Base-by-base conservation (phyloP, 78 protist species). In the Cavenderia fasciculata region DNA sequence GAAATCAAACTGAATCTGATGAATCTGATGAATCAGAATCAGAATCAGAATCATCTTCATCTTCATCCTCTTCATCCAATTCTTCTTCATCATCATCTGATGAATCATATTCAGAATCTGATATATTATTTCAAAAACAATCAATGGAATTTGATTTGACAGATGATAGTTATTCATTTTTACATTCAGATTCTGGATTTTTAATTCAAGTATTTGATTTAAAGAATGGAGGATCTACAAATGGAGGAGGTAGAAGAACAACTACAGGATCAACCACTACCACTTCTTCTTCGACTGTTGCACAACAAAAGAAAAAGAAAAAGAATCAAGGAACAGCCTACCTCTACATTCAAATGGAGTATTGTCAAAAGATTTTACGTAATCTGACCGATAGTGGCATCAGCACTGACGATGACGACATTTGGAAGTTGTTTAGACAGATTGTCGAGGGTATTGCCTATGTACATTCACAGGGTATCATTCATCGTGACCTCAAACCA, bases 311-410 rank as follows among this genome's bases (percentile, higher is more conserved):
- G 18, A 19, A 57, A 14, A 0, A 74, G 54, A 75, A 75, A n/a
- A 75, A 75, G 59, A 44, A 49, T 6, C 23, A 21, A 8, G 34
- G 70, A 38, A 23, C 84, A n/a, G 75, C 88, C 10, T 79, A 66
- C 41, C 84, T 90, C 5, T 90, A 90, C 74, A 90, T 90, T 74
- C 94, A 90, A 44, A 90, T 90, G 94, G 94, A 90, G 41, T 90
- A 82, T 23, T 90, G 94, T 74, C 73, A 65, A 66, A 79, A 79
- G 84, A 77, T 65, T 57, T 38, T 71, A 25, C 57, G 85, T 23
- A 71, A 90, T 72, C 49, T 73, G 19, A 90, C 87, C 21, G 94
- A 90, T 11, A 47, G 70, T 36, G 77, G 85, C 38, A 69, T 70
- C 78, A 54, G 44, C 59, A 34, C 77, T 19, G 85, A 90, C 36